A percentile compares a stretch with the other conserved stretches of the same genome.
phyloP scores from a whole-genome alignment of 768 basidiomycete genomes.

The Tulasnella sp. region DNA sequence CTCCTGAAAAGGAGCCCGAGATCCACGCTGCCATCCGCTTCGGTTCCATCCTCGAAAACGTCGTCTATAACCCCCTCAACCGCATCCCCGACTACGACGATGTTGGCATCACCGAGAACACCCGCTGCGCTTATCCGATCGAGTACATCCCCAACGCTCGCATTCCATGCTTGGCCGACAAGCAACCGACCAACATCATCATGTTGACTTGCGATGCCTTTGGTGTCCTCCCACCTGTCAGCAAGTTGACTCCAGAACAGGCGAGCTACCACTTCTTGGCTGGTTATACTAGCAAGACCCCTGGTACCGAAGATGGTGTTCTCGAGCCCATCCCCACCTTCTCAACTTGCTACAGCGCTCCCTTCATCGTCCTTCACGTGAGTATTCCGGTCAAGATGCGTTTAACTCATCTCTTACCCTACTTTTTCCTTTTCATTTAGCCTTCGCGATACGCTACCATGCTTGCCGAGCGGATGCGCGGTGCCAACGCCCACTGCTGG shows the following conservation, averaged over 20 bases:
- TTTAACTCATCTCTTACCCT: not conserved
- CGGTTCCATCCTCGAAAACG: constrained; percentile 97
- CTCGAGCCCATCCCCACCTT: constrained; percentile 98
- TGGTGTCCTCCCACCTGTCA: constrained; percentile 94
- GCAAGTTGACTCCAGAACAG: constrained; percentile 85
- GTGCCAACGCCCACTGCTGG: constrained; percentile 89
- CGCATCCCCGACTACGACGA: constrained; percentile 94
- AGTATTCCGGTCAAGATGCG: not conserved
- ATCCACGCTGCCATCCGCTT: constrained; percentile 93
- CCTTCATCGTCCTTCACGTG: constrained; percentile 93
- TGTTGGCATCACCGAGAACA: constrained; percentile 96
- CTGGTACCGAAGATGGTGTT: constrained; percentile 97
- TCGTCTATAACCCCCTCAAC: constrained; percentile 82
- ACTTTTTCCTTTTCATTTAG: constrained; percentile 27
- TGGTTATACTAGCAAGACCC: constrained; percentile 96
- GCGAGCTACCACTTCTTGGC: constrained; percentile 97
- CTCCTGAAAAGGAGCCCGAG: constrained; percentile 95
- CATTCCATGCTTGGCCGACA: constrained; percentile 81
- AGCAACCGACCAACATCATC: constrained; percentile 89
- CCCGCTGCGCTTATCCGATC: constrained; percentile 98
- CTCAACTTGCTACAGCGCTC: constrained; percentile 97
- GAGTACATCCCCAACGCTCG: constrained; percentile 93
- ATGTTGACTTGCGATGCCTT: constrained; percentile 98
- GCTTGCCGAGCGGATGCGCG: constrained; percentile 90
- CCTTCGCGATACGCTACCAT: constrained; percentile 93